These are phyloP conservation scores for Nitzschia putrida DNA, from an alignment of 108 stramenopile species.

Conservation along the genomic window DNA sequence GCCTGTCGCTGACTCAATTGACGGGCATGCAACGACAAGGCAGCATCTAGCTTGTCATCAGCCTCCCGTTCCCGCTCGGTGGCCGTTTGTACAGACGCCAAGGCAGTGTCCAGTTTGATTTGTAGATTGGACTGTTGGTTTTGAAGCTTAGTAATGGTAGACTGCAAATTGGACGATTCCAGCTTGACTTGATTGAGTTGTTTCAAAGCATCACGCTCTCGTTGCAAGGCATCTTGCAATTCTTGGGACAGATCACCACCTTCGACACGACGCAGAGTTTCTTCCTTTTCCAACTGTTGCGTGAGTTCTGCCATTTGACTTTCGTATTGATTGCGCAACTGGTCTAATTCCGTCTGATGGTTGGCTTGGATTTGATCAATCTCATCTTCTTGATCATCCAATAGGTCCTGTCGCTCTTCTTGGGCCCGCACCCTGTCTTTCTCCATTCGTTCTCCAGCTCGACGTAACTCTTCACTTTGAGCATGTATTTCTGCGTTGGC, in stretches of 20 bases:
- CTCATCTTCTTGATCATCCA: constrained; percentile 72
- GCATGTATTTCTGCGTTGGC: constrained; percentile 71
- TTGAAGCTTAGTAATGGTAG: constrained; percentile 46
- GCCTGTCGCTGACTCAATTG: constrained; percentile 65
- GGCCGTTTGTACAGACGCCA: constrained; percentile 53
- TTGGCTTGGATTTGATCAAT: constrained; percentile 43
- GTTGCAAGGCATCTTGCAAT: constrained; percentile 61
- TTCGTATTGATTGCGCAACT: constrained; percentile 43
- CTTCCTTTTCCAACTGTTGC: constrained; percentile 44
- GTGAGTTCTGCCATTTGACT: constrained; percentile 49
- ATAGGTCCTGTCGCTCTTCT: constrained; percentile 70
- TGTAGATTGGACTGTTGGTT: constrained; percentile 53
- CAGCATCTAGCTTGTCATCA: constrained; percentile 73
- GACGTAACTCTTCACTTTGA: constrained; percentile 65
- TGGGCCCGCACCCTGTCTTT: constrained; percentile 58
- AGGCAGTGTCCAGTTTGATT: constrained; percentile 54
- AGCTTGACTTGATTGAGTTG: constrained; percentile 41
- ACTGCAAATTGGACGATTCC: constrained; percentile 50
- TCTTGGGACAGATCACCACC: constrained; percentile 75
- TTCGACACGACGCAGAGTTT: constrained; percentile 49
- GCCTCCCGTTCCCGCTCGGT: constrained; percentile 65
- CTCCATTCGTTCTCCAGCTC: constrained; percentile 78
- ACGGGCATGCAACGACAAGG: constrained; percentile 65
- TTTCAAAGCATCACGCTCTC: constrained; percentile 59
- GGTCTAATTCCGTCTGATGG: constrained; percentile 44